phyloP scores from a whole-genome alignment of 2,329 filamentous ascomycete genomes.

The Penicillium occitanis region DNA sequence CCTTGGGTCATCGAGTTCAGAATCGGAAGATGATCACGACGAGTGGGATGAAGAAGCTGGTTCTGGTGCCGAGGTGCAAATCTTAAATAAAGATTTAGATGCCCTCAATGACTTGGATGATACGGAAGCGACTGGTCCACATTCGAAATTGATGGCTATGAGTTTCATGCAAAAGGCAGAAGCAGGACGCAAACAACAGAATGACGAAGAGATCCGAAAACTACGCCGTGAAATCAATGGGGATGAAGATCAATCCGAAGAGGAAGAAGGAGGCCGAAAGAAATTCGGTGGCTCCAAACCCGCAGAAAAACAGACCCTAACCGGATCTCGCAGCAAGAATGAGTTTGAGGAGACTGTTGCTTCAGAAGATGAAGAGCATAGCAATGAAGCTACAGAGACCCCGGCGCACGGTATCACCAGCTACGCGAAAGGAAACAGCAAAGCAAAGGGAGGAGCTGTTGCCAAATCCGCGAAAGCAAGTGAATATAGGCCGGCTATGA shows the following conservation, averaged over 20 bases:
- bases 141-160: constrained; percentile 74
- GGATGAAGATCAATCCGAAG: constrained; percentile 55
- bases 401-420: neutral
- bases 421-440: neutral
- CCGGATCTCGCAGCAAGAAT: constrained; percentile 39
- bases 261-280: constrained; percentile 62
- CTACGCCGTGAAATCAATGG: constrained; percentile 69
- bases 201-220: constrained; percentile 71
- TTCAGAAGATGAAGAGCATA: constrained; percentile 48
- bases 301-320: constrained; percentile 32
- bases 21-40: constrained; percentile 59
- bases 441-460: neutral
- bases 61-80: constrained; percentile 39
- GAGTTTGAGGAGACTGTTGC: constrained; percentile 63
- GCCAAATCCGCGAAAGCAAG: neutral
- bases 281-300: constrained; percentile 40
- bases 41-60: constrained; percentile 52
- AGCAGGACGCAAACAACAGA: constrained; percentile 70
- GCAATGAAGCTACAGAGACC: neutral
- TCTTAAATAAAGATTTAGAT: constrained; percentile 42
- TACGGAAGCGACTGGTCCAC: constrained; percentile 45
- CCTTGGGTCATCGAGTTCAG: constrained; percentile 56
- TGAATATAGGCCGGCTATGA: neutral
- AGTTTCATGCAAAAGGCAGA: constrained; percentile 95
- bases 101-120: constrained; percentile 50